These are phyloP conservation scores for Alternaria atra DNA, from an alignment of 2,329 filamentous ascomycete species.

Conservation along the genomic window DNA sequence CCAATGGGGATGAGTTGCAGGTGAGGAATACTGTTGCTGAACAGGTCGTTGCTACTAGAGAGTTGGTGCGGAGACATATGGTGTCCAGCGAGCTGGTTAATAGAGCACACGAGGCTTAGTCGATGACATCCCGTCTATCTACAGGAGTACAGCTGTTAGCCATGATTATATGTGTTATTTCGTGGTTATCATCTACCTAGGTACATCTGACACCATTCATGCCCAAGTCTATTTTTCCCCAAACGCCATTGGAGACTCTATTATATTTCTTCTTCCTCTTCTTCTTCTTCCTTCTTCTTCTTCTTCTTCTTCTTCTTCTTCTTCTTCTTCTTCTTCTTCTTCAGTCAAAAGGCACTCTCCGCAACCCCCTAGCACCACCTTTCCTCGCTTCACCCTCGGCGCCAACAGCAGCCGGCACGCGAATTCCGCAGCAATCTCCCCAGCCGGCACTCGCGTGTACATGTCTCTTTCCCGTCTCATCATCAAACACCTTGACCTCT, in stretches of 20 bases:
- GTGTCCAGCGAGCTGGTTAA: background rate
- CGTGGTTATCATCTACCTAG: background rate
- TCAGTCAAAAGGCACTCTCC: constrained; percentile 84
- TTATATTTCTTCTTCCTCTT: background rate
- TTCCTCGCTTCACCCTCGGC: constrained; percentile 91
- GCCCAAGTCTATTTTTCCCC: background rate
- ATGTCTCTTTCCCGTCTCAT: constrained; percentile 72
- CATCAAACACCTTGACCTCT: constrained; percentile 66
- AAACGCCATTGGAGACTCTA: background rate
- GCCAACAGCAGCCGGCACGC: constrained; percentile 92
- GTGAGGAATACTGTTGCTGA: background rate
- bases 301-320: too few species aligned
- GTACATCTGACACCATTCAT: background rate
- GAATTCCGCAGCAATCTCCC: constrained; percentile 98
- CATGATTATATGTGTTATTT: background rate
- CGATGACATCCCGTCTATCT: background rate
- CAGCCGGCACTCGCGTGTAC: constrained; percentile 75
- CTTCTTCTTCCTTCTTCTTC: too few species aligned
- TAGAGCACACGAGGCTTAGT: background rate
- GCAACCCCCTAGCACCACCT: constrained; percentile 66
- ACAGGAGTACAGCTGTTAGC: background rate
- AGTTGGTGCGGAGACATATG: background rate
- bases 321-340: too few species aligned
- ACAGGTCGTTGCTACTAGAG: background rate
- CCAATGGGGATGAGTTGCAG: background rate